Conservation (phyloP, 1,139 yeast species). For the Blastobotrys illinoisensis region DNA sequence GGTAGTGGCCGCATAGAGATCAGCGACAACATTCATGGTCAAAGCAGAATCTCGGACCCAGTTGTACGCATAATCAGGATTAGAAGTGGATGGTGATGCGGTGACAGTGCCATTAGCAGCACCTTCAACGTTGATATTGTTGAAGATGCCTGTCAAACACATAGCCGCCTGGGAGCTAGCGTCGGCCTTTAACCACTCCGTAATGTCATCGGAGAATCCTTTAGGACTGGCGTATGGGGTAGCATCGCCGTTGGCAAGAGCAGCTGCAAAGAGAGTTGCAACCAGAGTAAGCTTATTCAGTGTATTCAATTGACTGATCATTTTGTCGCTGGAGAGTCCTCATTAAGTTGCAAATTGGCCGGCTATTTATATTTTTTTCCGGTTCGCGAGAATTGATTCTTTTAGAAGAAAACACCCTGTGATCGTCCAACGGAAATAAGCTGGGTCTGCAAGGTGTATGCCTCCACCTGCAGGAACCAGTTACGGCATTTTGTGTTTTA, state of each 20-base stretch:
- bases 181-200: background rate
- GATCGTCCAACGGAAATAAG: too few relatives aligned
- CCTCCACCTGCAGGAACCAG: too few relatives aligned
- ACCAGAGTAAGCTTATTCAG: too few relatives aligned
- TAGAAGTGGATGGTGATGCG: constrained; percentile 67
- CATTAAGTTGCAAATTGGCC: background rate
- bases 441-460: too few relatives aligned
- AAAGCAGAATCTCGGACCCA: constrained; percentile 93
- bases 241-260: too few relatives aligned
- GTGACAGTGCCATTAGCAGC: constrained; percentile 60
- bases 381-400: too few relatives aligned
- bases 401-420: too few relatives aligned
- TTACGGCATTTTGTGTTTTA: too few relatives aligned
- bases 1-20: constrained; percentile 51
- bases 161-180: constrained; percentile 33
- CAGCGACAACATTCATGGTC: constrained; percentile 61
- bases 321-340: too few relatives aligned
- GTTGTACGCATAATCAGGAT: constrained; percentile 79
- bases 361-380: too few relatives aligned
- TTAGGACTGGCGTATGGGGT: constrained; percentile 3
- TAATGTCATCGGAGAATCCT: constrained; percentile 4
- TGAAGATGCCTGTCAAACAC: constrained; percentile 50
- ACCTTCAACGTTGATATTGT: constrained; percentile 41
- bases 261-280: too few relatives aligned
- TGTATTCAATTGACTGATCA: too few relatives aligned